Percentiles rank a stretch among this genome's conserved stretches.
Evolutionary conservation across 1,139 yeast genomes (phyloP).

Genomic region (Lodderomyces jiufengensis): DNA sequence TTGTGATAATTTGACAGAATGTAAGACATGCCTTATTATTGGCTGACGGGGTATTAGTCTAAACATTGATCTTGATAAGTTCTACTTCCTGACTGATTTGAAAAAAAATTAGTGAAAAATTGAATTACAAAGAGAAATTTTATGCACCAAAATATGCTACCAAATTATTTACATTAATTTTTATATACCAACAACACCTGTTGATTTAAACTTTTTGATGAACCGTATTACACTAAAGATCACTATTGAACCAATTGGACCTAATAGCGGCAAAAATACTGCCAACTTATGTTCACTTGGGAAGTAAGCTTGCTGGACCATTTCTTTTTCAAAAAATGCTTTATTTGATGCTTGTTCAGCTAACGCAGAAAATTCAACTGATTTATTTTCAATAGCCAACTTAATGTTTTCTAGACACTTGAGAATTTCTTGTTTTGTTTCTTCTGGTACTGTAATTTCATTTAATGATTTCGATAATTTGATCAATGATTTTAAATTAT

Average conservation of each 20-base stretch:
- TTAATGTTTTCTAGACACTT: conserved; percentile 35
- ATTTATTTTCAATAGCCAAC: conserved; percentile 29
- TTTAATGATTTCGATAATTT: conserved; percentile 41
- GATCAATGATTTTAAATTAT: conserved; percentile 11
- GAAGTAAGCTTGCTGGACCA: conserved; percentile 92
- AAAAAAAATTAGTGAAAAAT: no score
- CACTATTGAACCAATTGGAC: conserved; percentile 77
- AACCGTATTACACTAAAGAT: conserved; percentile 49
- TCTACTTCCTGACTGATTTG: no score
- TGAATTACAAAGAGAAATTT: no score
- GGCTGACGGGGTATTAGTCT: conserved; percentile 3
- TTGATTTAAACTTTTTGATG: conserved; percentile 9
- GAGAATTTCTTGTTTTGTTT: conserved; percentile 50
- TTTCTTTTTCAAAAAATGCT: conserved; percentile 89
- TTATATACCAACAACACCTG: no score
- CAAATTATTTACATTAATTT: no score
- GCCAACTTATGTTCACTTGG: conserved; percentile 96
- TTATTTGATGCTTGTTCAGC: conserved; percentile 59
- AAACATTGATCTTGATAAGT: not conserved
- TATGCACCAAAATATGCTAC: no score
- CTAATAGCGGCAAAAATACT: conserved; percentile 82
- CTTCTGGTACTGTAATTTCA: conserved; percentile 77
- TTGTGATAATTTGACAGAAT: not conserved
- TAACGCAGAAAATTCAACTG: conserved; percentile 52
- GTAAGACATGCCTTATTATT: not conserved